phyloP scores from a whole-genome alignment of 2,329 filamentous ascomycete genomes.

The Sarocladiaceae sp. region DNA sequence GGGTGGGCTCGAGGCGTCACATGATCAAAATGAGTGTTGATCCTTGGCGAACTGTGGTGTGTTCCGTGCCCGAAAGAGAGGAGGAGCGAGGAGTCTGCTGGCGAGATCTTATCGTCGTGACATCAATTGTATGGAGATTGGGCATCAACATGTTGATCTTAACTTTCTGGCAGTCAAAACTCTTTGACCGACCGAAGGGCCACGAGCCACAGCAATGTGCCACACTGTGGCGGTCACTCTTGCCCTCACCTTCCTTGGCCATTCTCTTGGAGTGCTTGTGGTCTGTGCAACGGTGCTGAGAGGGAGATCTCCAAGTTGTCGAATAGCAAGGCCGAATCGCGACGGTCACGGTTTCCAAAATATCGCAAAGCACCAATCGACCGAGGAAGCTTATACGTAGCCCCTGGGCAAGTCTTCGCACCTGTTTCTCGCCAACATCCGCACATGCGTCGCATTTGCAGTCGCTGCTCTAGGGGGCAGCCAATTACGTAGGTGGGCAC shows the following conservation, averaged over 20 bases:
- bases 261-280: background rate
- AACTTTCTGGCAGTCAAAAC: background rate
- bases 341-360: too few relatives aligned
- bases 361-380: background rate
- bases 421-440: too few relatives aligned
- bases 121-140: too few relatives aligned
- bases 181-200: background rate
- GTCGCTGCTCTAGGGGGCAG: too few relatives aligned
- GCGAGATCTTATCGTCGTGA: too few relatives aligned
- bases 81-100: background rate
- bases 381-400: too few relatives aligned
- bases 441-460: too few relatives aligned
- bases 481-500: background rate
- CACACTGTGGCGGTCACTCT: background rate
- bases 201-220: background rate
- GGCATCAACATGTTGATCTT: background rate
- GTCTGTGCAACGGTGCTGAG: too few relatives aligned
- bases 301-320: too few relatives aligned
- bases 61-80: too few relatives aligned
- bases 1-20: constrained; percentile 1
- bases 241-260: background rate
- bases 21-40: background rate
- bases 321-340: too few relatives aligned
- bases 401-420: too few relatives aligned
- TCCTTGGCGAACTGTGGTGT: background rate